phyloP scores from a whole-genome alignment of 352 stramenopile genomes.

The Phytophthora melonis region DNA sequence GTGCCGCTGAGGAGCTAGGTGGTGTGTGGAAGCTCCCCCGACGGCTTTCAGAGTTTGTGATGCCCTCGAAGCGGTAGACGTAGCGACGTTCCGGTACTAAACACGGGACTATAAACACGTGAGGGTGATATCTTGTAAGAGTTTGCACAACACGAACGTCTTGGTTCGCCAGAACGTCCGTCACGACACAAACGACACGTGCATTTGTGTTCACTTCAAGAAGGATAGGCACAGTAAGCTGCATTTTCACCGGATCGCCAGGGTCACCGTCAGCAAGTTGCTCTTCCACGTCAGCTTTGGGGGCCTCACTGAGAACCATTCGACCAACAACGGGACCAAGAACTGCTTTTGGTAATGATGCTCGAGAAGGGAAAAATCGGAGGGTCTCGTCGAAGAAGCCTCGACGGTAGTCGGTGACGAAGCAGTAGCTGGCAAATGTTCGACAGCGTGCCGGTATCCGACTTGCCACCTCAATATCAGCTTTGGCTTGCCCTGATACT shows the following conservation, averaged over 20 bases:
- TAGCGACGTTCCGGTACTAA: conserved; percentile 69
- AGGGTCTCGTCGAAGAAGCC: conserved; percentile 63
- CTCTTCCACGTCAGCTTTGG: neutral
- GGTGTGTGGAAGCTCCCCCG: conserved; percentile 76
- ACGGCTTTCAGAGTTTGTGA: conserved; percentile 58
- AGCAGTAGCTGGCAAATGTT: conserved; percentile 64
- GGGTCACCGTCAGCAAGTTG: conserved; percentile 15
- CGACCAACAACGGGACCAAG: conserved; percentile 69
- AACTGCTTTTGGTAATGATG: conserved; percentile 45
- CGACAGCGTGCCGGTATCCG: conserved; percentile 19
- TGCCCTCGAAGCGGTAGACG: conserved; percentile 77
- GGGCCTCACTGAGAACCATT: conserved; percentile 36
- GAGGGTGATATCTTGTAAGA: conserved; percentile 43
- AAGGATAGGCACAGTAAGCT: conserved; percentile 59
- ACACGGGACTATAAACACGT: conserved; percentile 57
- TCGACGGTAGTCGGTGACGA: conserved; percentile 63
- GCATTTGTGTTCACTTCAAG: conserved; percentile 70
- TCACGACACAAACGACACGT: conserved; percentile 64
- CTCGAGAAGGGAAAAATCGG: conserved; percentile 58
- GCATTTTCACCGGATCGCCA: conserved; percentile 19
- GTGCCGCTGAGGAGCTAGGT: conserved; percentile 10
- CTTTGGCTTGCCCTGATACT: neutral
- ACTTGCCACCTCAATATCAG: neutral
- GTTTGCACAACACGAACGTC: conserved; percentile 49
- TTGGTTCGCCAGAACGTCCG: conserved; percentile 67